phyloP scores from a whole-genome alignment of 306 rosid species.

The Corylus americana region DNA sequence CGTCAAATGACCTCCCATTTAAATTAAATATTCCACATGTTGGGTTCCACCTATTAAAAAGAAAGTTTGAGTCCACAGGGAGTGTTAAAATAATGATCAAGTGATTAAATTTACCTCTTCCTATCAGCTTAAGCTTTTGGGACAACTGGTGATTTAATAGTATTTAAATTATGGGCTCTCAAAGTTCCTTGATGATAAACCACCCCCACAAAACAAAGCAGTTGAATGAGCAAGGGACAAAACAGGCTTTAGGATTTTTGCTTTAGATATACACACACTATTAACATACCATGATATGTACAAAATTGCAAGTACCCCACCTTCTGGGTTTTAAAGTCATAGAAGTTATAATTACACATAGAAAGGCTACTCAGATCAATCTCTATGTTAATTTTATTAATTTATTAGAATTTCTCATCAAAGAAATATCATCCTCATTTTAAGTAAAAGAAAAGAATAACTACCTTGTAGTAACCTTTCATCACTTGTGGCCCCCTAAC shows the following conservation, averaged over 20 bases:
- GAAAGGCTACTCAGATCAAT: neutral
- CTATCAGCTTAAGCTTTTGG: too few species aligned
- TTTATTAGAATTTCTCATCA: neutral
- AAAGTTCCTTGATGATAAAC: neutral
- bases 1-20: too few species aligned
- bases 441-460: conserved; percentile 11
- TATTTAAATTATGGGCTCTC: neutral
- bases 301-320: neutral
- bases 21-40: too few species aligned
- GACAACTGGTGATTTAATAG: too few species aligned
- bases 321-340: neutral
- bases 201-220: neutral
- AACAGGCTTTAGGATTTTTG: neutral
- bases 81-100: too few species aligned
- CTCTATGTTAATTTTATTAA: neutral
- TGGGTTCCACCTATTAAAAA: too few species aligned
- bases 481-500: conserved; percentile 82
- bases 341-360: neutral
- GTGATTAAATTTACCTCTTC: too few species aligned
- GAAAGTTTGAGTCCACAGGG: too few species aligned
- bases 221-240: neutral
- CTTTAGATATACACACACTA: neutral
- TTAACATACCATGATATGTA: neutral
- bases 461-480: conserved; percentile 95
- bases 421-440: neutral